Base-by-base conservation (phyloP, 805 yeast genomes). In the Pichia deserticola region DNA sequence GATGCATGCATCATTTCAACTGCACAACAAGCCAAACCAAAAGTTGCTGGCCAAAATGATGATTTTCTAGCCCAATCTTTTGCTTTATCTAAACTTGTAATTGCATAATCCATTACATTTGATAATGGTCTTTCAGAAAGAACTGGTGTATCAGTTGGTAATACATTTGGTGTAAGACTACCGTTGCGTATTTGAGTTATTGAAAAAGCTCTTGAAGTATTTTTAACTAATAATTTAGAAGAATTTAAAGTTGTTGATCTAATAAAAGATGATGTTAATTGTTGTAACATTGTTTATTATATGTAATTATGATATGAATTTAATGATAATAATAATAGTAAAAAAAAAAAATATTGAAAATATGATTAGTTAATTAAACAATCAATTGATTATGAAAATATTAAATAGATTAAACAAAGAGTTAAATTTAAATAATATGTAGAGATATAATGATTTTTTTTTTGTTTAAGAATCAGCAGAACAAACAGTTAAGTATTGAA, bases 1-100 rank as follows among this genome's bases (percentile, higher is more conserved):
- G 95, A 87, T 37, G 84, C 86, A 66, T 87, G 96, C 96, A 87
- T 87, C 96, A 87, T 87, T 70, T 87, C 96, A 40, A 87, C 95
- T 53, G 96, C 96, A 74, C 96, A 87, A 70, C 96, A 87, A 8
- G 95, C 95, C 62, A 87, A 74, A 35, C 96, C 96, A 68, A 87
- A 87, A 36, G 96, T 87, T 42, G 86, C 90, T 8, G 96, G 96
- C 96, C 96, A 87, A 67, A 87, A 87, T 1, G 93, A 85, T 30
- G 95, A 88, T 64, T 86, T 89, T 68, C 95, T 78, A 1, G 92
- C 95, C 96, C 96, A 87, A 72, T 84, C 84, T 56, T 89, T 89
- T 54, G 87, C 78, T 54, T 82, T 82, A 63, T 87, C 96, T 59
- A 87, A 71, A 25, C 90, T 79, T 15, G 95, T 86, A 64, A 87